These are phyloP conservation scores for Neurospora sp. DNA, from an alignment of 495 filamentous ascomycete species.

Conservation along the genomic window DNA sequence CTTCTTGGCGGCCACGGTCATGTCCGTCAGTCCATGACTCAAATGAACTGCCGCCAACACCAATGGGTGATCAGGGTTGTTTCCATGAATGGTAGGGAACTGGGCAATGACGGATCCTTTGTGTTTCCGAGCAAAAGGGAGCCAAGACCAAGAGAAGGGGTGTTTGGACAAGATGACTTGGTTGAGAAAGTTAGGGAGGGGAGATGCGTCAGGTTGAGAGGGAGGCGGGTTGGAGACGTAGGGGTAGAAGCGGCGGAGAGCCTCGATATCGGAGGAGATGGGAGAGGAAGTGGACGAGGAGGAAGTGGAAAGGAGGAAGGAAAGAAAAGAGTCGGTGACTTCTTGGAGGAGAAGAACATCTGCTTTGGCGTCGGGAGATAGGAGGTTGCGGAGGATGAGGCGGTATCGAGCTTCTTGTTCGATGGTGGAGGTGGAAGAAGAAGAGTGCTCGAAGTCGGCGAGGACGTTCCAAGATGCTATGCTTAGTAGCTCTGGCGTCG, in stretches of 20 bases:
- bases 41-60: slow-evolving; percentile 45
- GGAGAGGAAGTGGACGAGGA: background rate
- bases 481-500: slow-evolving; percentile 15
- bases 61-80: slow-evolving; percentile 12
- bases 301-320: slow-evolving; percentile 28
- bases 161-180: slow-evolving; percentile 40
- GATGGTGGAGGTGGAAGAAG: slow-evolving; percentile 8
- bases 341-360: slow-evolving; percentile 48
- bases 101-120: slow-evolving; percentile 39
- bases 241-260: slow-evolving; percentile 37
- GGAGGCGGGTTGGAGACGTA: slow-evolving; percentile 42
- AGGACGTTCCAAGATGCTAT: slow-evolving; percentile 49
- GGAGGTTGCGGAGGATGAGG: slow-evolving; percentile 34
- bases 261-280: background rate
- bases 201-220: slow-evolving; percentile 32
- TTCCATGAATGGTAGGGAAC: slow-evolving; percentile 21
- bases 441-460: slow-evolving; percentile 40
- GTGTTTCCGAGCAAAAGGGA: slow-evolving; percentile 37
- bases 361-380: slow-evolving; percentile 24
- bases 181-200: slow-evolving; percentile 45
- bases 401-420: slow-evolving; percentile 31
- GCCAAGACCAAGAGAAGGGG: slow-evolving; percentile 38
- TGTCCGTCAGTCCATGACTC: slow-evolving; percentile 42
- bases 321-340: slow-evolving; percentile 48
- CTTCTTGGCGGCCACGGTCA: slow-evolving; percentile 39